Conservation (phyloP, 495 filamentous ascomycete species). For the Terfezia boudieri region DNA sequence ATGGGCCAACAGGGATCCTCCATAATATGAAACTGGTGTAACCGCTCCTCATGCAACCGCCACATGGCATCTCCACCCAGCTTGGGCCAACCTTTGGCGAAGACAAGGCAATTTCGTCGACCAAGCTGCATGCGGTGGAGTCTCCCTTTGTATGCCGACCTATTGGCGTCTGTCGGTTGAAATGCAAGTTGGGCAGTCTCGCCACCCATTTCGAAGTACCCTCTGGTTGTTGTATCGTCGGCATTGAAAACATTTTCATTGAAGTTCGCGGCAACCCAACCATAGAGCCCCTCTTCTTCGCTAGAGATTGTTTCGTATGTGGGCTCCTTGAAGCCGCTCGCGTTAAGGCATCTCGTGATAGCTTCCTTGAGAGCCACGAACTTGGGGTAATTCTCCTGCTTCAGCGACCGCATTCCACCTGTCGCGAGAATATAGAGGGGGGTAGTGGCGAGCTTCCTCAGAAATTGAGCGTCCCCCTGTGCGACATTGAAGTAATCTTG, state of each 20-base stretch:
- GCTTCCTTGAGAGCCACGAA: not conserved
- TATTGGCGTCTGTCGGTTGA: not conserved
- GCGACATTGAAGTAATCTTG: no score
- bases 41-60: constrained; percentile 1
- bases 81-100: not conserved
- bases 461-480: no score
- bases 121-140: not conserved
- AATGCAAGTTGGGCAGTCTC: constrained; percentile 6
- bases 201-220: constrained; percentile 8
- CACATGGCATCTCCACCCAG: constrained; percentile 1
- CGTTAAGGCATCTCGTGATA: not conserved
- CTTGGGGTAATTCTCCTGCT: not conserved
- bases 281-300: constrained; percentile 5
- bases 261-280: constrained; percentile 4
- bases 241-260: not conserved
- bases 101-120: not conserved
- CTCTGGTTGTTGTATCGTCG: not conserved
- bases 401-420: constrained; percentile 3
- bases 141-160: not conserved
- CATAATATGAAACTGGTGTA: not conserved
- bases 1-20: not conserved
- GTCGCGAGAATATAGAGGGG: constrained; percentile 3
- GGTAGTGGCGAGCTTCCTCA: no score
- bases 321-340: not conserved
- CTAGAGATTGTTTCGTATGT: constrained; percentile 1